Percentiles rank a stretch among this genome's conserved stretches.
These are phyloP conservation scores for Penicillium sp. DNA, from an alignment of 2,329 filamentous ascomycete species.

Conservation along the genomic window DNA sequence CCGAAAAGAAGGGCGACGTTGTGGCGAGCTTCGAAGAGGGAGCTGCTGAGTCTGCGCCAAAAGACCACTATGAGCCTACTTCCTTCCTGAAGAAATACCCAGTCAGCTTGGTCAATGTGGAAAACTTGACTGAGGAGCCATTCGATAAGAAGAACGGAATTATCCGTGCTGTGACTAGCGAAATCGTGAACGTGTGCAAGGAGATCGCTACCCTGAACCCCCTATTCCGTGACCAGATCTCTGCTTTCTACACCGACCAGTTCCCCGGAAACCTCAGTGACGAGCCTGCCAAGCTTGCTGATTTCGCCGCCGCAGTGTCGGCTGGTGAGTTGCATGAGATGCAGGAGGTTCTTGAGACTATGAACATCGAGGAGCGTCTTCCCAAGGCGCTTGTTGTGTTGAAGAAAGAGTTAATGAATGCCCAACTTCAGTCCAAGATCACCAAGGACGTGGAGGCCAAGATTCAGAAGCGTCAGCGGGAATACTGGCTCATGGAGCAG, in stretches of 20 bases:
- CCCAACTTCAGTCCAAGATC: constrained; percentile 94
- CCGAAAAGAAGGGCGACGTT: constrained; percentile 84
- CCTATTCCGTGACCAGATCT: constrained; percentile 95
- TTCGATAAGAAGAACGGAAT: constrained; percentile 87
- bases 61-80: constrained; percentile 75
- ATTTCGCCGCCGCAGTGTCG: constrained; percentile 97
- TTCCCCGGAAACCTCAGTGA: constrained; percentile 92
- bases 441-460: constrained; percentile 96
- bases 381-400: constrained; percentile 88
- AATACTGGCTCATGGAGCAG: constrained; percentile 99
- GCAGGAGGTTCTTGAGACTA: constrained; percentile 83
- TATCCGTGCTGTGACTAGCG: constrained; percentile 88
- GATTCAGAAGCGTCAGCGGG: constrained; percentile 93
- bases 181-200: constrained; percentile 99
- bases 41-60: constrained; percentile 58
- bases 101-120: constrained; percentile 92
- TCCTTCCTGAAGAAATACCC: constrained; percentile 88
- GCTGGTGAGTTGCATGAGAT: constrained; percentile 88
- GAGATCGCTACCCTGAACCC: constrained; percentile 93
- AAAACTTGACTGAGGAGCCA: constrained; percentile 85
- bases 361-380: constrained; percentile 90
- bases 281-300: constrained; percentile 90
- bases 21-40: constrained; percentile 96
- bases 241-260: constrained; percentile 93
- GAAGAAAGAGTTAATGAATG: constrained; percentile 99